Conservation (phyloP, 257 asterid genomes). For the Solanum chmielewskii region DNA sequence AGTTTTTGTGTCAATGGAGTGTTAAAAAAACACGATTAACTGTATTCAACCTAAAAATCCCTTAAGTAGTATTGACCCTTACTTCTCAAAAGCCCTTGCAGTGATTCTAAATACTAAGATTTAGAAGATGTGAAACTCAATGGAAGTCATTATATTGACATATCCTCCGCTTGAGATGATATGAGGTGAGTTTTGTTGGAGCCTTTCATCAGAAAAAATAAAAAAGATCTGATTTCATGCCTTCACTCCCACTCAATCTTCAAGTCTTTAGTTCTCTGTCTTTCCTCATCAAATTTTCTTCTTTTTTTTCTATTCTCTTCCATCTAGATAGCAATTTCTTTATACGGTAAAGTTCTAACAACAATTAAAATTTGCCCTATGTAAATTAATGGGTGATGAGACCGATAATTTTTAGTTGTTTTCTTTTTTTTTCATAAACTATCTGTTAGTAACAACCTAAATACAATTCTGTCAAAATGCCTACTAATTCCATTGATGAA, state of each 20-base stretch:
- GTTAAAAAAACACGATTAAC: neutral
- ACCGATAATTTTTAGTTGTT: neutral
- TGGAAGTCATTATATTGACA: neutral
- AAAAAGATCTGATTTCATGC: neutral
- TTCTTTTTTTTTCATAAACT: neutral
- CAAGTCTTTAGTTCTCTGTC: neutral
- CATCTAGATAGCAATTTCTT: neutral
- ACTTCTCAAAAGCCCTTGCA: neutral
- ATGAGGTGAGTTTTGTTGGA: neutral
- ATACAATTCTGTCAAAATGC: neutral
- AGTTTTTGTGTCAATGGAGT: neutral
- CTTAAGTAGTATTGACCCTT: neutral
- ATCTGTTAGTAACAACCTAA: neutral
- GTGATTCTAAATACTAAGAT: neutral
- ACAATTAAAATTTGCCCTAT: neutral
- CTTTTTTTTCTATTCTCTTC: neutral
- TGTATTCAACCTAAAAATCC: neutral
- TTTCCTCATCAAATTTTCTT: neutral
- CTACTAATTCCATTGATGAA: neutral
- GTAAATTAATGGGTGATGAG: neutral
- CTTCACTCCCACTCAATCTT: neutral
- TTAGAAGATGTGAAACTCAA: neutral
- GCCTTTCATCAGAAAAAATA: neutral
- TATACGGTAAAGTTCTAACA: neutral
- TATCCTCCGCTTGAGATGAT: neutral